Conservation (phyloP, 352 stramenopile species). For the Phytophthora litchii region DNA sequence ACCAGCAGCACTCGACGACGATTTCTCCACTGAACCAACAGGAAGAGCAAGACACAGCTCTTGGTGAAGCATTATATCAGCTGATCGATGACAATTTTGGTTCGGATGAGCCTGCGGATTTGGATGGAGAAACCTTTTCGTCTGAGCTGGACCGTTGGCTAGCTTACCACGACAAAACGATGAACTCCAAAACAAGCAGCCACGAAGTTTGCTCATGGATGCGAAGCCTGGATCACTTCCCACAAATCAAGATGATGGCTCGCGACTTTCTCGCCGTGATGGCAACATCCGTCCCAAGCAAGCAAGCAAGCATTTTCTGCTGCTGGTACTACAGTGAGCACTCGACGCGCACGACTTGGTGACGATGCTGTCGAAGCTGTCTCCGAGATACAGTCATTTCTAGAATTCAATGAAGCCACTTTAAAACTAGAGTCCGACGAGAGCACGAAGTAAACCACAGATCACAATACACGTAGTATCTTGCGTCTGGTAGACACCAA, state of each 20-base stretch:
- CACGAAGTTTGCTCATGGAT: conserved; percentile 17
- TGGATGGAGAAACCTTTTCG: conserved; percentile 4
- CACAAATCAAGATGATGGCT: conserved; percentile 22
- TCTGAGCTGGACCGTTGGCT: conserved; percentile 17
- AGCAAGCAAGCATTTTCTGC: conserved; percentile 22
- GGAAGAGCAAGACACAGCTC: conserved; percentile 4
- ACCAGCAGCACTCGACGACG: neutral
- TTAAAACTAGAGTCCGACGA: neutral
- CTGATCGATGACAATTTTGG: conserved; percentile 15
- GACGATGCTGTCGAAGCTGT: conserved; percentile 18
- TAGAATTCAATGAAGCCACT: conserved; percentile 16
- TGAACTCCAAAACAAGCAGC: conserved; percentile 13
- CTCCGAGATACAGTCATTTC: conserved; percentile 16
- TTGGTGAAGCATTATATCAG: neutral
- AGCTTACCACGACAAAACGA: neutral
- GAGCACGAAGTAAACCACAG: neutral
- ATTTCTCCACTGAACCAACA: neutral
- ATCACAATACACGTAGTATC: neutral
- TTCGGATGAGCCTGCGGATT: neutral
- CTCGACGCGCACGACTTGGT: conserved; percentile 9
- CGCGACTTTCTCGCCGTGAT: conserved; percentile 21
- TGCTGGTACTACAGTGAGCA: conserved; percentile 10
- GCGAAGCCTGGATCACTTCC: conserved; percentile 5
- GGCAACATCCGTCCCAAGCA: conserved; percentile 25
- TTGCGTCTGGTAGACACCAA: no score